Base-by-base conservation (phyloP, 2,329 filamentous ascomycete genomes). In the Hypoxylon sp. region DNA sequence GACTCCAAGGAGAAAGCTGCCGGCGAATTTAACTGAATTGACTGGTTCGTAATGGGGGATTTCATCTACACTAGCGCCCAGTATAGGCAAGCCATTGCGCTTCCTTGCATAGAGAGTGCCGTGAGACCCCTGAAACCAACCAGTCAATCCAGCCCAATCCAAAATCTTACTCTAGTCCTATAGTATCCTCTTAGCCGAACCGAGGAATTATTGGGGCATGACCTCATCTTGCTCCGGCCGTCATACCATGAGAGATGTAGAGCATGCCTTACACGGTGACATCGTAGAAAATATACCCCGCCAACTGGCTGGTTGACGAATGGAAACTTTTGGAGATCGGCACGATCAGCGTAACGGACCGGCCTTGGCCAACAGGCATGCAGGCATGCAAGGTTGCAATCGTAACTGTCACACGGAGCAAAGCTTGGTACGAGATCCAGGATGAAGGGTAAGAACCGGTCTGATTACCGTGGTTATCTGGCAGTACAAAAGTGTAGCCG, bases 391-490 rank as follows among this genome's bases (percentile, higher is more conserved):
- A 63, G 46, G 69, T 71, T 44, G 31, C 46, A 61, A 57, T 69
- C 26, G 48, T 58, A 59, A 52, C 33, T 66, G 69, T 62, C 57
- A 71, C 54, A 61, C 46, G 54, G 51, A 29, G 37, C 42, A 69
- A 63, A 70, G 68, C 68, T 70, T 70, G 68, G 68, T 68, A 63
- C 58, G n/a, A 63, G 66, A 66, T 66, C 66, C 66, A 61, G 66
- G 62, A 70, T 59, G 50, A 51, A 51, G 51, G 51, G 52, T 65
- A 46, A 67, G 53, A 68, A 44, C 61, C 57, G 54, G 50, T 42
- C 57, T 48, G 51, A 60, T 57, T 57, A 52, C 57, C 51, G 35
- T 59, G 37, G 66, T 58, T 54, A 54, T 55, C 53, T 59, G 42
- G 39, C 39, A 37, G 26, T 57, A 37, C 47, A 65, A 65, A 68